Percentiles rank a stretch among this genome's conserved stretches.
phyloP scores from a whole-genome alignment of 2,329 filamentous ascomycete genomes.

The Phyllosticta ampelicida region DNA sequence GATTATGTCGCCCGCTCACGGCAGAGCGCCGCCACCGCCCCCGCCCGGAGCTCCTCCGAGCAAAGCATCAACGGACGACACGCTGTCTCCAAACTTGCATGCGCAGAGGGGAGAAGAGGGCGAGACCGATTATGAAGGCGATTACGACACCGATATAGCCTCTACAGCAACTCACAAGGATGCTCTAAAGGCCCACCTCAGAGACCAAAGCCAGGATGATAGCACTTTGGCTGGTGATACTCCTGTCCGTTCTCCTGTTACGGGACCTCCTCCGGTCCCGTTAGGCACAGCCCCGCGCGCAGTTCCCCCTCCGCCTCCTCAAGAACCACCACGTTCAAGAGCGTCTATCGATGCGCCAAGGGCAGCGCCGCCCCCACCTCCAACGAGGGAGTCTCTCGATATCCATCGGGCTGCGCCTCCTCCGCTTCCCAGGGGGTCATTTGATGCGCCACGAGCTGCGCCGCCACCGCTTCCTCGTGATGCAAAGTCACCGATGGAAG shows the following conservation, averaged over 20 bases:
- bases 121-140: constrained; percentile 88
- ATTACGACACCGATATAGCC: constrained; percentile 95
- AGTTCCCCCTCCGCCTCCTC: constrained; percentile 47
- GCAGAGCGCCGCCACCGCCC: constrained; percentile 38
- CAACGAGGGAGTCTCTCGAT: constrained; percentile 29
- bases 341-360: constrained; percentile 62
- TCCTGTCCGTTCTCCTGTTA: constrained; percentile 35
- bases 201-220: constrained; percentile 65
- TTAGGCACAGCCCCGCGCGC: constrained; percentile 26
- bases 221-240: constrained; percentile 46
- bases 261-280: constrained; percentile 21
- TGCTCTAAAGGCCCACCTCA: constrained; percentile 70
- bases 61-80: constrained; percentile 24
- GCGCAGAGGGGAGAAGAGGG: constrained; percentile 59
- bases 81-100: constrained; percentile 16
- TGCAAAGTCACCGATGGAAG: constrained; percentile 22
- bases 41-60: constrained; percentile 32
- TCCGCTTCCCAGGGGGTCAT: constrained; percentile 52
- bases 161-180: constrained; percentile 92
- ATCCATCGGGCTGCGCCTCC: constrained; percentile 39
- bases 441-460: constrained; percentile 59
- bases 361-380: constrained; percentile 55
- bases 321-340: constrained; percentile 40
- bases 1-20: constrained; percentile 21
- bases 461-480: constrained; percentile 51